Evolutionary conservation across 345 rosid species (phyloP), one percentile per base, ranked within the genome.

Genomic region (Hypericum perforatum): DNA sequence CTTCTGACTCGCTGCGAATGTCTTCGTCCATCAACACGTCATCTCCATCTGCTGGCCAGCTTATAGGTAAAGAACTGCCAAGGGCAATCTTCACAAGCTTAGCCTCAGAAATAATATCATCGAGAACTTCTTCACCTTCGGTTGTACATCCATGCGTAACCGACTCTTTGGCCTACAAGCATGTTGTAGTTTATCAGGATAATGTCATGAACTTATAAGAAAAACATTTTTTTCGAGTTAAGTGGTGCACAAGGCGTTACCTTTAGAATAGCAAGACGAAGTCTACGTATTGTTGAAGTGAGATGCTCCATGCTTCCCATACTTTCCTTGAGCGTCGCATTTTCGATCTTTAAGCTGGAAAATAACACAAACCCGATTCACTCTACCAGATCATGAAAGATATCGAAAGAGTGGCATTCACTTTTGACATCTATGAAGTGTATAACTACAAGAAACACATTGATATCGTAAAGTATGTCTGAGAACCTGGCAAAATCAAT

Each of bases 251-350:
- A 38, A 22, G 64, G 41, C 47, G 45, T 38, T 65, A 89, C 99
- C 97, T 84, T 84, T 15, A 72, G 59, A 65, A 94, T 85, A 11
- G 87, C 76, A 58, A 82, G 61, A 41, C 85, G 95, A 57, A 94
- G 94, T 70, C 95, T 80, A 63, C 75, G 96, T 56, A 84, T 69
- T 51, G 92, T 69, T 58, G 79, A 74, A 12, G 81, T 86, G 59
- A 94, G 67, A 74, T 82, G 92, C 52, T 82, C 95, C 75, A 94
- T 70, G 68, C 81, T 78, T 59, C 75, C 97, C 70, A 86, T 62
- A 77, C 76, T 86, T 76, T 94, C 99, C 67, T 70, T 86, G n/a
- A 94, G 71, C 50, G 95, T 77, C 46, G 92, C 95, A 62, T 77
- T 84, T 72, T 94, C 97, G 44, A 94, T 82, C 78, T 74, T 89